Conservation (phyloP, 2,329 filamentous ascomycete genomes). For the Pseudopithomyces chartarum region DNA sequence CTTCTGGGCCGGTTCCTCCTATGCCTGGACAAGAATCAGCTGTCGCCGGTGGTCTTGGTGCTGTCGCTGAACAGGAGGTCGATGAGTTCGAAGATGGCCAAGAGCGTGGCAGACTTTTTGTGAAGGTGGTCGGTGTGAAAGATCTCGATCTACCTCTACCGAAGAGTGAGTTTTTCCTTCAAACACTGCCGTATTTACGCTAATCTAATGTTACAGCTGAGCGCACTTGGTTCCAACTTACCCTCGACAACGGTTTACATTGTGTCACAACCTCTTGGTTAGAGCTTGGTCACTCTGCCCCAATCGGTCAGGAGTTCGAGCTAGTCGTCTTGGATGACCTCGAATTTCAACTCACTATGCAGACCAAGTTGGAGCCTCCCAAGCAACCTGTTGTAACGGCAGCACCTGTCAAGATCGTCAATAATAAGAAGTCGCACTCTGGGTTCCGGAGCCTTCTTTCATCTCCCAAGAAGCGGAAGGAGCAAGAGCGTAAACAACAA, state of each 20-base stretch:
- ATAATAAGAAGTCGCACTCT: conserved; percentile 71
- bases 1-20: conserved; percentile 73
- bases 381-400: conserved; percentile 53
- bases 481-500: conserved; percentile 81
- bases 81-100: conserved; percentile 74
- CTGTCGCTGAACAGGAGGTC: conserved; percentile 72
- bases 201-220: conserved; percentile 64
- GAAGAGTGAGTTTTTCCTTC: conserved; percentile 69
- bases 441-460: conserved; percentile 84
- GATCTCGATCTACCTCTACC: conserved; percentile 91
- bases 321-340: conserved; percentile 95
- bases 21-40: conserved; percentile 88
- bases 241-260: conserved; percentile 96
- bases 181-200: not conserved
- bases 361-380: conserved; percentile 87
- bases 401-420: conserved; percentile 67
- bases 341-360: conserved; percentile 97
- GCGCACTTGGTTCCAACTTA: conserved; percentile 91
- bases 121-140: conserved; percentile 98
- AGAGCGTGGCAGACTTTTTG: conserved; percentile 89
- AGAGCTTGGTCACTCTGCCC: conserved; percentile 86
- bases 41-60: conserved; percentile 64
- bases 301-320: conserved; percentile 98
- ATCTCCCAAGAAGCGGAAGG: conserved; percentile 95
- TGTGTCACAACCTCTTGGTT: conserved; percentile 97